A percentile compares a stretch with the other conserved stretches of the same genome.
These are phyloP conservation scores for Aspergillus sclerotioniger DNA, from an alignment of 495 filamentous ascomycete genomes.

Conservation along the genomic window DNA sequence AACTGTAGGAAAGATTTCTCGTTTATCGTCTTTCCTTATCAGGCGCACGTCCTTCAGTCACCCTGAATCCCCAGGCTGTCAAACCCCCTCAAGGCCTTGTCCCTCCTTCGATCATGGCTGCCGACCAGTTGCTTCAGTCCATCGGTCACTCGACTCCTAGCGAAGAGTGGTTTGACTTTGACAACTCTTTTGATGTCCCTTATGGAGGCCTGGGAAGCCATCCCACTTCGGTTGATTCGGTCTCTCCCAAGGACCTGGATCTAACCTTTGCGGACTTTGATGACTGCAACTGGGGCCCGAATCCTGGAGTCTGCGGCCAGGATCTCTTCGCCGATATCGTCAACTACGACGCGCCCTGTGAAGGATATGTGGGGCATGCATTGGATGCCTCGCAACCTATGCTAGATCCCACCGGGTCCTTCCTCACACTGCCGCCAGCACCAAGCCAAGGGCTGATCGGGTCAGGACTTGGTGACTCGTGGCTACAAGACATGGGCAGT, in stretches of 20 bases:
- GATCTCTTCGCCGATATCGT: slow-evolving; percentile 30
- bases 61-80: neutral
- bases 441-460: slow-evolving; percentile 11
- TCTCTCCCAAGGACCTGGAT: slow-evolving; percentile 34
- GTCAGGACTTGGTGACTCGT: slow-evolving; percentile 10
- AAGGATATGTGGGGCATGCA: slow-evolving; percentile 22
- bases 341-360: slow-evolving; percentile 25
- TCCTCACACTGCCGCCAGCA: slow-evolving; percentile 14
- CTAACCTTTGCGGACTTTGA: slow-evolving; percentile 28
- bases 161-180: slow-evolving; percentile 40
- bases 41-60: neutral
- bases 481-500: slow-evolving; percentile 16
- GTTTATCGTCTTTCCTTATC: slow-evolving; percentile 2
- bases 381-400: slow-evolving; percentile 22
- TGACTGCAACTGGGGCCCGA: slow-evolving; percentile 21
- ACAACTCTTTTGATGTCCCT: slow-evolving; percentile 40
- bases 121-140: slow-evolving; percentile 21
- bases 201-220: slow-evolving; percentile 31
- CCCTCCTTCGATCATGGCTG: slow-evolving; percentile 17
- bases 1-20: neutral
- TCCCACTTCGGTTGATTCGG: slow-evolving; percentile 32
- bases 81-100: neutral
- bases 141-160: slow-evolving; percentile 24
- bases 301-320: slow-evolving; percentile 21
- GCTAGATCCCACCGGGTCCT: slow-evolving; percentile 23